These are phyloP conservation scores for Crithidia expoeki DNA, from an alignment of 208 protist genomes.

Conservation along the genomic window DNA sequence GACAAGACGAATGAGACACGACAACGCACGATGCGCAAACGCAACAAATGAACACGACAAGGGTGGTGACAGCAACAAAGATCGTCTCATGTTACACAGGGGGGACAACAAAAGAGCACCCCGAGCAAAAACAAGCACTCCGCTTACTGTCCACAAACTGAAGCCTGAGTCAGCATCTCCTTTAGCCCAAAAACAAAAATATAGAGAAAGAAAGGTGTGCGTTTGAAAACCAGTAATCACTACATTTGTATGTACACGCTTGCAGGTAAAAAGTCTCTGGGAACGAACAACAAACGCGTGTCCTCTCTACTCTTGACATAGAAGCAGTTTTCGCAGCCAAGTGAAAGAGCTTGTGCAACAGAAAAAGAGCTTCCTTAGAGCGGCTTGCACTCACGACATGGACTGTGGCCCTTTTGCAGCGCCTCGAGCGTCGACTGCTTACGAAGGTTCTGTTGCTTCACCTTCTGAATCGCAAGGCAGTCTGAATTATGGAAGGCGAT, in stretches of 20 bases:
- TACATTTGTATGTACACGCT: too few relatives aligned
- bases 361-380: too few relatives aligned
- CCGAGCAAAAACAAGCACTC: too few relatives aligned
- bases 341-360: too few relatives aligned
- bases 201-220: too few relatives aligned
- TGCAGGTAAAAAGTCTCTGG: too few relatives aligned
- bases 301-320: too few relatives aligned
- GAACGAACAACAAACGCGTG: too few relatives aligned
- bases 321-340: too few relatives aligned
- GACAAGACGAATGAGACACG: background rate
- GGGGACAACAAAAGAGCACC: too few relatives aligned
- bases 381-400: slow-evolving; percentile 60
- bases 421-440: slow-evolving; percentile 30
- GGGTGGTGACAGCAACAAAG: slow-evolving; percentile 14
- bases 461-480: slow-evolving; percentile 31
- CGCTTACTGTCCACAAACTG: background rate
- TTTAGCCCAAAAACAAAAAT: background rate
- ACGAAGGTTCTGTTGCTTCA: slow-evolving; percentile 16
- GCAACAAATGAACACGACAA: background rate
- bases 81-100: too few relatives aligned
- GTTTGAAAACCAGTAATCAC: too few relatives aligned
- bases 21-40: background rate
- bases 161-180: background rate
- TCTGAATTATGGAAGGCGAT: slow-evolving; percentile 50
- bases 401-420: slow-evolving; percentile 40